Conservation (phyloP, 2,329 filamentous ascomycete species). For the Colletotrichum falcatum region DNA sequence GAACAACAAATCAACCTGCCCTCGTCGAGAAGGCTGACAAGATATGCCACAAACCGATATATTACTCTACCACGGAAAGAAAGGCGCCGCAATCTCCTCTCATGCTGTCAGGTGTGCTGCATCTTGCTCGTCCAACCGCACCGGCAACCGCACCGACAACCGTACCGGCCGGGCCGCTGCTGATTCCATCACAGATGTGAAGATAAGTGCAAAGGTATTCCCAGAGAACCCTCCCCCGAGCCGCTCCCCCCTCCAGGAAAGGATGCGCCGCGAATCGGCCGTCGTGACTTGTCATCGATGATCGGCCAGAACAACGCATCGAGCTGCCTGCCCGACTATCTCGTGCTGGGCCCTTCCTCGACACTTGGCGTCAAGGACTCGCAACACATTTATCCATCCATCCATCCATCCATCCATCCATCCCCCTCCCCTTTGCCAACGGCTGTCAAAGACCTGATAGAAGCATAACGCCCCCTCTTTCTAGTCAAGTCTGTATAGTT, state of each 20-base stretch:
- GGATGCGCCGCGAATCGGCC: constrained; percentile 20
- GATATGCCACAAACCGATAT: constrained; percentile 32
- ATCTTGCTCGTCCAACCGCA: constrained; percentile 18
- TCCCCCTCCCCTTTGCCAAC: not conserved
- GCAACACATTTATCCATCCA: not conserved
- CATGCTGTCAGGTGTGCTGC: not conserved
- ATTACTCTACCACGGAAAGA: not conserved
- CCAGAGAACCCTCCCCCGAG: not conserved
- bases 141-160: not conserved
- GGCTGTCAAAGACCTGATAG: constrained; percentile 10
- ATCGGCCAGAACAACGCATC: constrained; percentile 29
- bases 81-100: not conserved
- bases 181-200: not conserved
- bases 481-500: not conserved
- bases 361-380: not conserved
- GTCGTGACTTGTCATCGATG: constrained; percentile 28
- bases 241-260: not conserved
- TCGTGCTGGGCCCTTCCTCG: not conserved
- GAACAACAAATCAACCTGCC: constrained; percentile 35
- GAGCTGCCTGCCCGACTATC: not conserved
- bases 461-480: constrained; percentile 10
- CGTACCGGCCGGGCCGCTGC: not conserved
- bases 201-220: constrained; percentile 2
- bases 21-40: constrained; percentile 41
- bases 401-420: not conserved